Evolutionary conservation across 768 basidiomycete species (phyloP).

Genomic region (Chiua virens): DNA sequence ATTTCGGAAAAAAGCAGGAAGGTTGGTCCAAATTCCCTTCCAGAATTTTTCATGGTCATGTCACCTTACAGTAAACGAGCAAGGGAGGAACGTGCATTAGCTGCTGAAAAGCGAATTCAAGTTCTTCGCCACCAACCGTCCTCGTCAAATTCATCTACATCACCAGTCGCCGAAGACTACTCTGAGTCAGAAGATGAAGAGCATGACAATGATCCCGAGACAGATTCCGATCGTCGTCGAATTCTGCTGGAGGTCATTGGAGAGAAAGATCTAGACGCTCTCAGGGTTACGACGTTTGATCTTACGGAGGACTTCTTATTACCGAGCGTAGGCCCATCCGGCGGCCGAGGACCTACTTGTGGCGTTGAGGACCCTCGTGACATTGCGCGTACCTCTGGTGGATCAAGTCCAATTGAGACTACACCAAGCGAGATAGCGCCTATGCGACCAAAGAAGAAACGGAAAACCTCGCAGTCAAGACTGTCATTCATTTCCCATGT

Average conservation of each 20-base stretch:
- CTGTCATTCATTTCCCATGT: background rate
- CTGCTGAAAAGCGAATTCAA: conserved; percentile 63
- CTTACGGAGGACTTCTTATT: conserved; percentile 55
- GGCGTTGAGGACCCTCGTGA: background rate
- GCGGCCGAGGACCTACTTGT: conserved; percentile 1
- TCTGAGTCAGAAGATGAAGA: conserved; percentile 40
- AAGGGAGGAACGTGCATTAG: conserved; percentile 73
- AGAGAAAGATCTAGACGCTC: conserved; percentile 41
- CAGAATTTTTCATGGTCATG: background rate
- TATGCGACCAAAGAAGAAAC: conserved; percentile 16
- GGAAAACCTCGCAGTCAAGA: conserved; percentile 21
- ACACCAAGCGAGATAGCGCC: background rate
- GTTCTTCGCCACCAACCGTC: conserved; percentile 39
- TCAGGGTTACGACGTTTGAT: conserved; percentile 44
- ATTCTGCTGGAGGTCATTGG: conserved; percentile 49
- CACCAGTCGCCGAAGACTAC: conserved; percentile 28
- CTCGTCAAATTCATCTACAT: conserved; percentile 8
- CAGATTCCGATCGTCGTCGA: conserved; percentile 50
- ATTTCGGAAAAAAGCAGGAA: conserved; percentile 70
- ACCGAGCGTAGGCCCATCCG: conserved; percentile 13
- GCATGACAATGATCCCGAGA: conserved; percentile 37
- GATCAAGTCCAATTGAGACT: background rate
- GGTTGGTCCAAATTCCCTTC: conserved; percentile 39
- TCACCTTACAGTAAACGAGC: conserved; percentile 62
- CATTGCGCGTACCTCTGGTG: background rate